Evolutionary conservation across 1,284 basidiomycete genomes (phyloP), one percentile per base, ranked within the genome.

Genomic region (Gymnopus androsaceus): DNA sequence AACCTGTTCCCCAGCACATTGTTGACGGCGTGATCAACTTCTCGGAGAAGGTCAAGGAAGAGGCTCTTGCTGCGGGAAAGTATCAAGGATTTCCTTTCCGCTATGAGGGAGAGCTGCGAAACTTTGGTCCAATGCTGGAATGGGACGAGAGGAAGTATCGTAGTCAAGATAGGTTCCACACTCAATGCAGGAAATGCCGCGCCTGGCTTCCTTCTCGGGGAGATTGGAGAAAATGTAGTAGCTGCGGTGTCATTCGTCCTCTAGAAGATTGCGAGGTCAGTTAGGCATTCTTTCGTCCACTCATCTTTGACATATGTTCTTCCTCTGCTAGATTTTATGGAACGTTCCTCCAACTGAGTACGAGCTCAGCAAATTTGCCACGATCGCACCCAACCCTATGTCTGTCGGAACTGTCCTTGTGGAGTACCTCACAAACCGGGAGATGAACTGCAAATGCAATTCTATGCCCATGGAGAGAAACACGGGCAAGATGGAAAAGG

Each of bases 1-100:
- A 48, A n/a, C 46, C 46, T 14, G 46, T 48, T n/a, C 46, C 46
- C 33, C 46, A 48, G 23, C 31, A 48, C 8, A 48, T 48, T 48
- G 46, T 48, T 11, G 46, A 48, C 33, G 46, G 36, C n/a, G 46
- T 48, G 21, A 48, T 48, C 28, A 48, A 36, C 46, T 48, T 48
- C 25, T 48, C 46, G 4, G 46, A 48, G 15, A 48, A 48, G 2
- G 31, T 48, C 33, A 48, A 48, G 21, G 30, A 48, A 34, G 46
- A 48, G 19, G 46, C 46, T 17, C 31, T 48, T 21, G 46, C 46
- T 12, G 46, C 46, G 19, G 46, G 46, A n/a, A 48, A 48, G 14
- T 48, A 48, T 8, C 46, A 48, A 48, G 46, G 46, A 48, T 48
- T 48, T 31, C 46, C 46, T 11, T 48, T 48, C 46, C 46, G 46